phyloP scores from a whole-genome alignment of 2,329 filamentous ascomycete genomes.

The Penicillium janthinellum region DNA sequence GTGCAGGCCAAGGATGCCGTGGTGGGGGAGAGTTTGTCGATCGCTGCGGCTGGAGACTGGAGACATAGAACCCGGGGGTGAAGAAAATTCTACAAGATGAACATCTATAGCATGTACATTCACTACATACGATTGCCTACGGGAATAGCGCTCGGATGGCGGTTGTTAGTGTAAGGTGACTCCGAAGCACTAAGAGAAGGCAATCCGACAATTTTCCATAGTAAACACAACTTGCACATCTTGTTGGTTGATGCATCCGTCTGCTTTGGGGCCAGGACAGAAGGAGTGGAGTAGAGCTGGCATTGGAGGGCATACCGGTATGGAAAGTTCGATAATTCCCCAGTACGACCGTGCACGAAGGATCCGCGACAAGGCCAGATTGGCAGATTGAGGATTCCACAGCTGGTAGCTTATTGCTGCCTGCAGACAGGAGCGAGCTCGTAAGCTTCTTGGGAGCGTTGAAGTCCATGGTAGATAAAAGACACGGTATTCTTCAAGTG shows the following conservation, averaged over 20 bases:
- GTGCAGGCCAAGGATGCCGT: constrained; percentile 20
- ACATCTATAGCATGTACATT: too few species aligned
- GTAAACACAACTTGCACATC: not conserved
- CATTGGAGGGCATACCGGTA: constrained; percentile 5
- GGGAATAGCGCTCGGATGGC: not conserved
- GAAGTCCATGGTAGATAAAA: not conserved
- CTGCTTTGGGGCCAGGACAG: not conserved
- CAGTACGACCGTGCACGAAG: constrained; percentile 6
- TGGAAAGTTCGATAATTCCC: constrained; percentile 13
- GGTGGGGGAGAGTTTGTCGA: constrained; percentile 21
- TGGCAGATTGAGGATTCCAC: not conserved
- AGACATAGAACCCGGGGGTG: not conserved
- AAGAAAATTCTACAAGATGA: not conserved
- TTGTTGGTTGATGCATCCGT: not conserved
- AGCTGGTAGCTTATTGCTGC: not conserved
- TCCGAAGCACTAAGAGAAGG: not conserved
- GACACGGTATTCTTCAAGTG: not conserved
- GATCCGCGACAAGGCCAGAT: not conserved
- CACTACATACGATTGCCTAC: not conserved
- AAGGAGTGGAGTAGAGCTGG: not conserved
- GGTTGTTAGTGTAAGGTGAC: not conserved
- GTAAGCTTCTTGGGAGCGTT: not conserved
- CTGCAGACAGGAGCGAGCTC: not conserved
- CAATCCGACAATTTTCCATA: not conserved
- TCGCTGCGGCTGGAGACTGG: constrained; percentile 15